Conservation (phyloP, 1,284 basidiomycete species). For the Ganoderma meredithae region DNA sequence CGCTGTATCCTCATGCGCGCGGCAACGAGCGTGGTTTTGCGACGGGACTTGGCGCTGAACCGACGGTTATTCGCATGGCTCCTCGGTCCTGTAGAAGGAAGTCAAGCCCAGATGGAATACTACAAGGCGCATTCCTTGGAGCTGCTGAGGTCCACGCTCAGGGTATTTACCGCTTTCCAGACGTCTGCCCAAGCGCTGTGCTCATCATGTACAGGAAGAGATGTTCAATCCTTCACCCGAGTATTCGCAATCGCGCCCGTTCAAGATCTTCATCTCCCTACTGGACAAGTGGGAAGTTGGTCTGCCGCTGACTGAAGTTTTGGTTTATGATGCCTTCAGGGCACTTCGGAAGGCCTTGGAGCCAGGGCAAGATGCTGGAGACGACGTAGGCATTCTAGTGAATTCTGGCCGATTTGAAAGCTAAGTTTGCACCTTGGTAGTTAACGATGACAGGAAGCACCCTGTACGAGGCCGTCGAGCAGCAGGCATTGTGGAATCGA, state of each 20-base stretch:
- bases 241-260: constrained; percentile 83
- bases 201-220: constrained; percentile 57
- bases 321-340: constrained; percentile 84
- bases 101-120: constrained; percentile 76
- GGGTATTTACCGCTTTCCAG: constrained; percentile 46
- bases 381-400: constrained; percentile 59
- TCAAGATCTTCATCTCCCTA: constrained; percentile 94
- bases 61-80: constrained; percentile 95
- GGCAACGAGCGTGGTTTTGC: constrained; percentile 84
- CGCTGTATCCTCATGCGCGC: constrained; percentile 81
- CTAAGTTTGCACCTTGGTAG: constrained; percentile 46
- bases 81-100: constrained; percentile 81
- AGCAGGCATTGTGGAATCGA: constrained; percentile 86
- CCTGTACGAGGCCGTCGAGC: constrained; percentile 93
- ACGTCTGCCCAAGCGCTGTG: neutral
- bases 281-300: constrained; percentile 99
- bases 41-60: constrained; percentile 93
- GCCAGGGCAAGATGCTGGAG: constrained; percentile 55
- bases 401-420: neutral
- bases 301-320: constrained; percentile 75
- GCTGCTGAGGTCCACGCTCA: constrained; percentile 73
- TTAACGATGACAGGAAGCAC: constrained; percentile 87
- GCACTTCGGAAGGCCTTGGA: constrained; percentile 70
- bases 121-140: constrained; percentile 74
- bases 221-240: constrained; percentile 78